These are phyloP conservation scores for Exsudoporus frostii DNA, from an alignment of 768 basidiomycete genomes.

Conservation along the genomic window DNA sequence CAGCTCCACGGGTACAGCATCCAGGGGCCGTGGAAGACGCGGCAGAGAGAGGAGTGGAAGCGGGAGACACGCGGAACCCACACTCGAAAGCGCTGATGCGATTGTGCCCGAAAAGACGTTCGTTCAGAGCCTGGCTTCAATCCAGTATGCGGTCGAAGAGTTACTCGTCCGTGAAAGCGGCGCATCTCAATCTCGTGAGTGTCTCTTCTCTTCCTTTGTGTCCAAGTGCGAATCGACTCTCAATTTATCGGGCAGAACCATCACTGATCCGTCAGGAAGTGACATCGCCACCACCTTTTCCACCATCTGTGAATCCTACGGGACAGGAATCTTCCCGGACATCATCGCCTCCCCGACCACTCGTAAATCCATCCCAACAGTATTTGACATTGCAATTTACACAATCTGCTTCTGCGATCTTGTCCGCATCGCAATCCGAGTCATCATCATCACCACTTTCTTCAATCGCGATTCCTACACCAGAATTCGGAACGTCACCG, in stretches of 20 bases:
- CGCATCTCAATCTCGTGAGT: slow-evolving; percentile 9
- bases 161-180: slow-evolving; percentile 13
- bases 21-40: neutral
- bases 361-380: neutral
- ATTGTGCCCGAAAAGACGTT: neutral
- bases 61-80: neutral
- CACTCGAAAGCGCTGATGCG: neutral
- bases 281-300: too few species aligned
- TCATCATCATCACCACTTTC: neutral
- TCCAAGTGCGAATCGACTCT: neutral
- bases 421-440: neutral
- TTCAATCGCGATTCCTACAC: neutral
- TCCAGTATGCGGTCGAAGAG: slow-evolving; percentile 20
- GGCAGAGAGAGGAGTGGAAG: neutral
- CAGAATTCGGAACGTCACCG: neutral
- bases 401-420: neutral
- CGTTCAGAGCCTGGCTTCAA: slow-evolving; percentile 12
- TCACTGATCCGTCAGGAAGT: neutral
- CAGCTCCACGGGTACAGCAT: neutral
- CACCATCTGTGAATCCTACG: neutral
- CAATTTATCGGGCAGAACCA: neutral
- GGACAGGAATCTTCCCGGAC: neutral
- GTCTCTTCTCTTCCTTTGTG: neutral
- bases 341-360: neutral
- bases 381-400: neutral